Conservation (phyloP, 176 grass and related monocot species). For the Thinopyrum elongatum region DNA sequence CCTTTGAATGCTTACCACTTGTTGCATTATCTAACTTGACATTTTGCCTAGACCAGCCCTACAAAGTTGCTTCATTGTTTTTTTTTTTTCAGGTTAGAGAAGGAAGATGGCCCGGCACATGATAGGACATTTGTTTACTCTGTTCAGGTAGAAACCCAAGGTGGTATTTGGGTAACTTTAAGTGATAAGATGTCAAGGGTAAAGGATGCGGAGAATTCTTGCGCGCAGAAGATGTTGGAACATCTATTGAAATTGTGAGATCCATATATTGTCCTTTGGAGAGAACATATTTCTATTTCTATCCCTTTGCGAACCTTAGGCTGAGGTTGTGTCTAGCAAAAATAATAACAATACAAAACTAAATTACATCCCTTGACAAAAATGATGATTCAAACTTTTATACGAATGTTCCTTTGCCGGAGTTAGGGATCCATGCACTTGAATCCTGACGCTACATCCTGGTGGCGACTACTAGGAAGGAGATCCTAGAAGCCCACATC, state of each 20-base stretch:
- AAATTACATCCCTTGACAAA: too few species aligned
- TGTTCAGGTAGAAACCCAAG: slow-evolving; percentile 41
- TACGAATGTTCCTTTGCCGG: too few species aligned
- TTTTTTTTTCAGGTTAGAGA: slow-evolving; percentile 64
- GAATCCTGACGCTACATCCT: too few species aligned
- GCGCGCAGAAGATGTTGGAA: slow-evolving; percentile 64
- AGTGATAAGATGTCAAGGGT: slow-evolving; percentile 59
- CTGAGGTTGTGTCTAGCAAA: too few species aligned
- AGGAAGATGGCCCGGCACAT: slow-evolving; percentile 67
- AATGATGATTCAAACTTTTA: too few species aligned
- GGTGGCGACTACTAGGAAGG: too few species aligned
- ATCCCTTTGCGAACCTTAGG: too few species aligned
- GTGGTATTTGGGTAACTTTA: slow-evolving; percentile 36
- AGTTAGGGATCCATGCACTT: too few species aligned
- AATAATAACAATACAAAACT: too few species aligned
- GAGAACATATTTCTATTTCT: too few species aligned
- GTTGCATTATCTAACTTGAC: background rate
- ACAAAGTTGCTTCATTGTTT: background rate
- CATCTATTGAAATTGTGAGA: slow-evolving; percentile 24
- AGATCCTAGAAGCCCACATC: too few species aligned
- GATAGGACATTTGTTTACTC: slow-evolving; percentile 64
- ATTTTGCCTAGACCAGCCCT: background rate
- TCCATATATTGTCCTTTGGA: too few species aligned
- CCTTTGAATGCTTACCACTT: background rate
- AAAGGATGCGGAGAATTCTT: slow-evolving; percentile 73